These are phyloP conservation scores for Entonaema liquescens DNA, from an alignment of 495 filamentous ascomycete species.

Conservation along the genomic window DNA sequence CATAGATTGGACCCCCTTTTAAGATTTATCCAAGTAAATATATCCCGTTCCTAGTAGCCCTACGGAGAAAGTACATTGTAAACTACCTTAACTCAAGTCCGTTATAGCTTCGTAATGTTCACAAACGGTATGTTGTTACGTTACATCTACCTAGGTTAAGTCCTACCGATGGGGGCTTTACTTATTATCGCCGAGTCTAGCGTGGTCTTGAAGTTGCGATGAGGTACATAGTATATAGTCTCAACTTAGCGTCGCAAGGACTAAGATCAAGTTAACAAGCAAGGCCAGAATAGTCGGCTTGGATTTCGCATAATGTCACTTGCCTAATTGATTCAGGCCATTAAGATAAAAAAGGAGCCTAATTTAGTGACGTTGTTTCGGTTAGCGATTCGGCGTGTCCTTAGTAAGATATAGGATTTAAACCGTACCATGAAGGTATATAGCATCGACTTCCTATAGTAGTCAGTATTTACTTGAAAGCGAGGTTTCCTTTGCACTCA, in stretches of 20 bases:
- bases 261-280: not conserved
- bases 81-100: too few relatives aligned
- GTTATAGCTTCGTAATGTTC: not conserved
- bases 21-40: too few relatives aligned
- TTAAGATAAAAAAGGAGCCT: conserved; percentile 10
- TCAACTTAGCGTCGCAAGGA: not conserved
- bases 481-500: not conserved
- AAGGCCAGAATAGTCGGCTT: not conserved
- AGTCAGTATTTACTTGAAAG: not conserved
- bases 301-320: conserved; percentile 24
- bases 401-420: conserved; percentile 7
- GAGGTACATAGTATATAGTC: too few relatives aligned
- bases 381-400: conserved; percentile 16
- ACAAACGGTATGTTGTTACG: not conserved
- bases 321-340: conserved; percentile 19
- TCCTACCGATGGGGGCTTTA: not conserved
- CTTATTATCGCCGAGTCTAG: not conserved
- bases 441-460: conserved; percentile 15
- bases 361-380: conserved; percentile 18
- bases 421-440: conserved; percentile 12
- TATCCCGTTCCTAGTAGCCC: not conserved
- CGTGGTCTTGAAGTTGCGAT: not conserved
- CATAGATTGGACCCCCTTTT: not conserved
- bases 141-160: not conserved
- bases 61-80: not conserved